Evolutionary conservation across 495 filamentous ascomycete species (phyloP).

Genomic region (Penicilliopsis zonata): DNA sequence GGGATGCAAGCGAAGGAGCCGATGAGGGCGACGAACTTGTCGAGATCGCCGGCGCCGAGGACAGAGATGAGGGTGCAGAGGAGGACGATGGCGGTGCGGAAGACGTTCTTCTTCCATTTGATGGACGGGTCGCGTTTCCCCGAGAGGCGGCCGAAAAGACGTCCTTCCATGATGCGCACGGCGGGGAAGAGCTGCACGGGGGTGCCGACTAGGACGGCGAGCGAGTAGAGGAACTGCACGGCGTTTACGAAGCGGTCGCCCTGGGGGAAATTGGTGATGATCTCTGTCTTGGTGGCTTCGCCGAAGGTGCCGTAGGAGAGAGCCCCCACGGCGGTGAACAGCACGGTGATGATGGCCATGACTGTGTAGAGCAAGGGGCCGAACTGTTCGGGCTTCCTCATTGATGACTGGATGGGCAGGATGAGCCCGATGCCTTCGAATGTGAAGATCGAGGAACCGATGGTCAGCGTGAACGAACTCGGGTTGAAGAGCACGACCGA

Average conservation of each 20-base stretch:
- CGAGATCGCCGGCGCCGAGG: conserved; percentile 74
- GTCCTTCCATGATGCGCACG: conserved; percentile 53
- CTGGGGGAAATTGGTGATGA: conserved; percentile 84
- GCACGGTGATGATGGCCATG: conserved; percentile 77
- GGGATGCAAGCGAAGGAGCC: conserved; percentile 92
- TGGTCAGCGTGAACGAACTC: conserved; percentile 77
- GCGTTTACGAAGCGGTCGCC: conserved; percentile 79
- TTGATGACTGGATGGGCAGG: conserved; percentile 87
- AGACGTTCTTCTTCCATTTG: conserved; percentile 94
- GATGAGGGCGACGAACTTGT: conserved; percentile 88
- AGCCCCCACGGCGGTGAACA: conserved; percentile 78
- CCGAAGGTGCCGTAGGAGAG: conserved; percentile 91
- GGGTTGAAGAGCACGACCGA: conserved; percentile 73
- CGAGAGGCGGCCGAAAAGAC: conserved; percentile 53
- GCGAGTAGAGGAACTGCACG: conserved; percentile 80
- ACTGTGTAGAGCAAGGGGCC: conserved; percentile 65
- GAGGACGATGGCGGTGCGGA: conserved; percentile 70
- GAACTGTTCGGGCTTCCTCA: conserved; percentile 73
- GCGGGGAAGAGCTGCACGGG: conserved; percentile 89
- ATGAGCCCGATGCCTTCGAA: conserved; percentile 92
- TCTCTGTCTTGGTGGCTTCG: conserved; percentile 76
- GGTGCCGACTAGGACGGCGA: conserved; percentile 79
- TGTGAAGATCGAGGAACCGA: conserved; percentile 91
- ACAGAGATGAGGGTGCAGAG: conserved; percentile 72
- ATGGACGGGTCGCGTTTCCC: conserved; percentile 82